Evolutionary conservation across 768 basidiomycete genomes (phyloP).

Genomic region (Agrocybe chaxingu): DNA sequence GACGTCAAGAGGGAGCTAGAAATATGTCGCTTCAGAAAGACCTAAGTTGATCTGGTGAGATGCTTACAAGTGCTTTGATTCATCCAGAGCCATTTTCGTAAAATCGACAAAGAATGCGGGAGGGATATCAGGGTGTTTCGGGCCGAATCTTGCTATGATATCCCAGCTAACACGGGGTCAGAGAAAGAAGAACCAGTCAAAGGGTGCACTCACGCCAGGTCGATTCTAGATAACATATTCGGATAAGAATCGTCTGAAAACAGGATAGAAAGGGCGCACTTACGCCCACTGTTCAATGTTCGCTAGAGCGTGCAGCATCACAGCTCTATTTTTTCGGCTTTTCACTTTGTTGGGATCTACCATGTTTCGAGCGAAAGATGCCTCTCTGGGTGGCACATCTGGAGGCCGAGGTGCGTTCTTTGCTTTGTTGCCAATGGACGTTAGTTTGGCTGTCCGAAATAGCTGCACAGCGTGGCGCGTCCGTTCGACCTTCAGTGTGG

Average conservation of each 20-base stretch:
- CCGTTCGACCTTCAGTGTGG: conserved; percentile 65
- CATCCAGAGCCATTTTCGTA: conserved; percentile 81
- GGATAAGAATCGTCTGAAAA: background rate
- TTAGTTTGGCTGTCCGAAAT: conserved; percentile 67
- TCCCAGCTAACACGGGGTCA: conserved; percentile 56
- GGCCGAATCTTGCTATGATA: conserved; percentile 76
- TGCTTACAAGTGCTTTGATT: conserved; percentile 73
- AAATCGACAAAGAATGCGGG: conserved; percentile 80
- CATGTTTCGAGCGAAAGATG: conserved; percentile 42
- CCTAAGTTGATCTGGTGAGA: background rate
- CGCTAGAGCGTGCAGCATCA: conserved; percentile 79
- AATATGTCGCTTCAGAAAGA: background rate
- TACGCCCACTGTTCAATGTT: conserved; percentile 90
- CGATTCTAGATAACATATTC: conserved; percentile 42
- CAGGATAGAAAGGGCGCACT: conserved; percentile 28
- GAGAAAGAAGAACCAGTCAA: background rate
- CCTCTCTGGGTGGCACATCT: conserved; percentile 62
- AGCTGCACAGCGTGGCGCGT: conserved; percentile 67
- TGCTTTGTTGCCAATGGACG: conserved; percentile 60
- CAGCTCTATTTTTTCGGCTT: conserved; percentile 59
- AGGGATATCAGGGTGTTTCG: conserved; percentile 55
- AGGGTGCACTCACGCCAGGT: conserved; percentile 55
- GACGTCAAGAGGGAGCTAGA: conserved; percentile 54
- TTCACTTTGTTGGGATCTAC: conserved; percentile 60
- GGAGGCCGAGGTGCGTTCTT: conserved; percentile 50